Evolutionary conservation across 495 filamentous ascomycete genomes (phyloP).

Genomic region (Tetracladium marchalianum): DNA sequence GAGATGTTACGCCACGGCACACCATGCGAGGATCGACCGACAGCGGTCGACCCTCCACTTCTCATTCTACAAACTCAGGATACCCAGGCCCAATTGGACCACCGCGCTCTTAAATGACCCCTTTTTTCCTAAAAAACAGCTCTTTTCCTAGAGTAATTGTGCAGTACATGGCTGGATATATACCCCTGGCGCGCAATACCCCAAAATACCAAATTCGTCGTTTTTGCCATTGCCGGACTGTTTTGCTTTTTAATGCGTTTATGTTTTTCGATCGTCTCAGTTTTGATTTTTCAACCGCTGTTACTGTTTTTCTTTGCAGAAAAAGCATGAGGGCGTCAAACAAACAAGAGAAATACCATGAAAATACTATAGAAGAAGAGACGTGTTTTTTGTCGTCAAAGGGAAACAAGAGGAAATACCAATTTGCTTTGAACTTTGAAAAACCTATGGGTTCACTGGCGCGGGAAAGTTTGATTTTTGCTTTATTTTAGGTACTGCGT

Average conservation of each 20-base stretch:
- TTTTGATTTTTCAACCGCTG: not conserved
- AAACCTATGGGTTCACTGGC: conserved; percentile 10
- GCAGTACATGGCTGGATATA: conserved; percentile 22
- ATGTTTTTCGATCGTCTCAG: not conserved
- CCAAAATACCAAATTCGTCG: conserved; percentile 15
- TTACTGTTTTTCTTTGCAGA: not conserved
- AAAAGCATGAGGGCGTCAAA: conserved; percentile 16
- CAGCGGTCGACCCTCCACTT: conserved; percentile 84
- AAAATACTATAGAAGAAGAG: conserved; percentile 17
- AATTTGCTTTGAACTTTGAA: conserved; percentile 19
- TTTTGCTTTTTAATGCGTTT: conserved; percentile 4
- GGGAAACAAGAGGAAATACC: conserved; percentile 19
- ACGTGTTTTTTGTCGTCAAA: conserved; percentile 3
- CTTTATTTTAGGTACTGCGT: not conserved
- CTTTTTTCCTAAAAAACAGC: conserved; percentile 5
- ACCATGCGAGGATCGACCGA: conserved; percentile 73
- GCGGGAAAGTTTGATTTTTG: conserved; percentile 7
- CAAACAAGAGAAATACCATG: conserved; percentile 14
- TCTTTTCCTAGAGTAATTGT: conserved; percentile 19
- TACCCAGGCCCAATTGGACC: conserved; percentile 84
- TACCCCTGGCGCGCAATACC: conserved; percentile 24
- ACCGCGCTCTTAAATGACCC: conserved; percentile 49
- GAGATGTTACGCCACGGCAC: conserved; percentile 76
- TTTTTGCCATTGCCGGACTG: conserved; percentile 1
- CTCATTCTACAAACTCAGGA: conserved; percentile 86